Evolutionary conservation across 148 eudicot genomes (phyloP), one percentile per base, ranked within the genome.

Genomic region (Rhododendron henanense): DNA sequence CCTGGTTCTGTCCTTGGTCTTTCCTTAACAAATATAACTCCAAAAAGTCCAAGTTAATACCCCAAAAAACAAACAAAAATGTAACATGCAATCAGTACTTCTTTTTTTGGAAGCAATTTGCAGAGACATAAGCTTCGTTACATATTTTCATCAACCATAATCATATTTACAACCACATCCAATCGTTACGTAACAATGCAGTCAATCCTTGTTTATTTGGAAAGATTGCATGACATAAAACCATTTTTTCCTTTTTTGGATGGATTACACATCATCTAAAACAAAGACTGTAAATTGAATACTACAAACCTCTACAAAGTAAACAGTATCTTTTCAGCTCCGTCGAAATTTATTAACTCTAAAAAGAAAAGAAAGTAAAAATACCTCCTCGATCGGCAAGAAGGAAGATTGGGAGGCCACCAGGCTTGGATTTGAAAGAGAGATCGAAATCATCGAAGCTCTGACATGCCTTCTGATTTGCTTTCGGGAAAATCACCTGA

Each of bases 301-400:
- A 25, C 76, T 11, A 69, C 76, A 33, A 71, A 71, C 15, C 76
- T 71, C 19, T 31, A 25, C 41, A 31, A 71, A 71, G 39, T 15
- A 14, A 71, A 69, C 6, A 28, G 37, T 28, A 69, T 28, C 75
- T 69, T 69, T 11, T 10, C 37, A 69, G 41, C 76, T 13, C 19
- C 39, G 48, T 21, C n/a, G 16, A 39, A 65, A n/a, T 2, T 63
- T 7, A 82, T 5, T 11, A 82, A 44, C 45, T n/a, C 4, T 31
- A 82, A 45, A 55, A 23, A 79, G 11, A 71, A 44, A 41, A 5
- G 51, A 86, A 81, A 84, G 28, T n/a, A 39, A 83, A 23, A 79
- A 78, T 85, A 96, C 99, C 98, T 51, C 98, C 99, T 47, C 98
- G 93, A 86, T 96, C 98, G 76, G 87, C 93, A 86, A 96, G 98